phyloP scores from a whole-genome alignment of 2,329 filamentous ascomycete species.

The Claviceps sorghi region DNA sequence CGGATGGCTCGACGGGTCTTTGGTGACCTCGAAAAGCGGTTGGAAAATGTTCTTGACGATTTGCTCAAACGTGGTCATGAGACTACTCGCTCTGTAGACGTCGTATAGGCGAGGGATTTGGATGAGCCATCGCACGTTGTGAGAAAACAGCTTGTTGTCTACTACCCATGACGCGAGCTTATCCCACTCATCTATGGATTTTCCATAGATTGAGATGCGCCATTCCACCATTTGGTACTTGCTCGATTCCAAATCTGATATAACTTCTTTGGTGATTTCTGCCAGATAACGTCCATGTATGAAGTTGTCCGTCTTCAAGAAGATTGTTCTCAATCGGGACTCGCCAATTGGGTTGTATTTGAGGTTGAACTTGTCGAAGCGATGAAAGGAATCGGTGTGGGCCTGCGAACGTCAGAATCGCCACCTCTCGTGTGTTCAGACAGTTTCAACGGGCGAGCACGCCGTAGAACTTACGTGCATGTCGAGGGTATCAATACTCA shows the following conservation, averaged over 20 bases:
- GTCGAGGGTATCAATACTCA: conserved; percentile 95
- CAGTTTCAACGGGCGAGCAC: neutral
- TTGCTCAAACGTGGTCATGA: conserved; percentile 83
- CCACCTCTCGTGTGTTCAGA: neutral
- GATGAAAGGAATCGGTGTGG: conserved; percentile 94
- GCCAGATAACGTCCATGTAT: conserved; percentile 91
- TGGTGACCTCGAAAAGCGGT: conserved; percentile 87
- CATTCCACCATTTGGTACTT: conserved; percentile 99
- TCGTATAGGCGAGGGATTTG: conserved; percentile 91
- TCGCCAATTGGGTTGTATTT: conserved; percentile 98
- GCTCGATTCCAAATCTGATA: conserved; percentile 90
- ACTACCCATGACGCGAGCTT: conserved; percentile 95
- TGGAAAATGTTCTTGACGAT: conserved; percentile 85
- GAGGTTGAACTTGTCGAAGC: conserved; percentile 98
- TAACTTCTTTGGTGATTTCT: conserved; percentile 96
- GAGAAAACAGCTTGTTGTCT: conserved; percentile 94
- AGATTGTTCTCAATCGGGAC: conserved; percentile 90
- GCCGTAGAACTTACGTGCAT: conserved; percentile 63
- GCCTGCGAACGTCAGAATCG: conserved; percentile 36
- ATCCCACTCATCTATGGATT: conserved; percentile 88
- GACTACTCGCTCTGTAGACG: conserved; percentile 77
- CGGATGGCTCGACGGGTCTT: conserved; percentile 70
- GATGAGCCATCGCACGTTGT: conserved; percentile 93
- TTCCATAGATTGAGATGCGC: conserved; percentile 95
- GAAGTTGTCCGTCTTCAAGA: conserved; percentile 96